phyloP scores from a whole-genome alignment of 345 rosid species.

The Linum lewisii region DNA sequence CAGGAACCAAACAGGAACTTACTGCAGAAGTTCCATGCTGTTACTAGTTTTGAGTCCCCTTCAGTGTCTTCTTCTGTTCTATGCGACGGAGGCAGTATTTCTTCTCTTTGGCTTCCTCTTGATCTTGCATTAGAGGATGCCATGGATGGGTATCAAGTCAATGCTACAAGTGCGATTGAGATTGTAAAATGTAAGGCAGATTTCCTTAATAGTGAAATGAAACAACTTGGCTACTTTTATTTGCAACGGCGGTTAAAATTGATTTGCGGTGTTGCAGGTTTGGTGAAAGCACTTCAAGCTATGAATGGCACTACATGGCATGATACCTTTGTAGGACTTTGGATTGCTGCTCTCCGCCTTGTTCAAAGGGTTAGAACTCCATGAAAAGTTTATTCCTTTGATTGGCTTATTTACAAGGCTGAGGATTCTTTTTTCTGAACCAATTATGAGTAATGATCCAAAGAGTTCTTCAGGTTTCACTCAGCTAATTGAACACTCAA shows the following conservation, averaged over 20 bases:
- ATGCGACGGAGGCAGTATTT: constrained; percentile 1
- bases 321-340: constrained; percentile 6
- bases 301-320: constrained; percentile 12
- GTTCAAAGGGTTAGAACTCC: constrained; percentile 5
- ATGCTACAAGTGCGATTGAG: constrained; percentile 8
- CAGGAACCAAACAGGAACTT: background rate
- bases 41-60: constrained; percentile 1
- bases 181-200: background rate
- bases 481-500: background rate
- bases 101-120: constrained; percentile 13
- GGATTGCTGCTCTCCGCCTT: constrained; percentile 11
- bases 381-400: background rate
- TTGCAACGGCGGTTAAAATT: background rate
- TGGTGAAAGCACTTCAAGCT: constrained; percentile 6
- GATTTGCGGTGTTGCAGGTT: background rate
- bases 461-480: background rate
- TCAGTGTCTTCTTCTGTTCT: constrained; percentile 2
- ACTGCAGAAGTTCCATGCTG: background rate
- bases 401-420: background rate
- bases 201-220: background rate
- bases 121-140: constrained; percentile 11
- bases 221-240: background rate
- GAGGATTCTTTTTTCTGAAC: background rate
- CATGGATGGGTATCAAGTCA: constrained; percentile 12
- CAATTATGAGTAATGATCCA: no score